Evolutionary conservation across 148 eudicot species (phyloP), one percentile per base, ranked within the genome.

Genomic region (Rhododendron kiyosumense): DNA sequence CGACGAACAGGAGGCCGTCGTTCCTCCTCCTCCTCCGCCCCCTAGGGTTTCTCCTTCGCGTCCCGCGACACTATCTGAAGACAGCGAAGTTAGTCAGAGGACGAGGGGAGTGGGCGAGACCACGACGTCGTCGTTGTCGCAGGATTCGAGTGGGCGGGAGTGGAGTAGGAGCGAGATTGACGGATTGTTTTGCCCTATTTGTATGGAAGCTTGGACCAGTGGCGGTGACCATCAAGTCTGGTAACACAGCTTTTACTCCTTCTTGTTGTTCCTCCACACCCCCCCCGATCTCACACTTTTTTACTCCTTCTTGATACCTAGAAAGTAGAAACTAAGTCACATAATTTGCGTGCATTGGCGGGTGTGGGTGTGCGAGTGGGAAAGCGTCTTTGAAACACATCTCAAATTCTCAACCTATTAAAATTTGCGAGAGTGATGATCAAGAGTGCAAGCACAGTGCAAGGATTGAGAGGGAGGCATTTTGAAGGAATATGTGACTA

Each of bases 121-220:
- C 30, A 67, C n/a, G 22, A 54, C 22, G 20, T 54, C 69, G 51
- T 75, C 61, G 76, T 80, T 54, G 67, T 63, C 67, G n/a, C 81
- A 81, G 78, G 76, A 41, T 57, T 86, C 28, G 7, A 54, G 79
- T 45, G 86, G 63, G 32, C 85, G 74, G 15, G 89, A 79, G 71
- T 88, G 87, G 88, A 85, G 83, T 83, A 79, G 85, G 84, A 84
- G 85, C 81, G 93, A 93, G 12, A 84, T 92, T 45, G 99, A 95
- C 24, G 99, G 99, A 7, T 67, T 93, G 57, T 87, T 79, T 88
- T 96, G 98, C 88, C 89, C 99, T 32, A 94, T 96, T 87, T 96
- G 99, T 86, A 90, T 92, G 90, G 96, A 93, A 17, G 89, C 92
- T 85, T 96, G 98, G 98, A 86, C 91, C 73, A 88, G 79, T 82